A percentile compares a stretch with the other conserved stretches of the same genome.
These are phyloP conservation scores for Rhizopogon vinicolor DNA, from an alignment of 768 basidiomycete genomes.

Conservation along the genomic window DNA sequence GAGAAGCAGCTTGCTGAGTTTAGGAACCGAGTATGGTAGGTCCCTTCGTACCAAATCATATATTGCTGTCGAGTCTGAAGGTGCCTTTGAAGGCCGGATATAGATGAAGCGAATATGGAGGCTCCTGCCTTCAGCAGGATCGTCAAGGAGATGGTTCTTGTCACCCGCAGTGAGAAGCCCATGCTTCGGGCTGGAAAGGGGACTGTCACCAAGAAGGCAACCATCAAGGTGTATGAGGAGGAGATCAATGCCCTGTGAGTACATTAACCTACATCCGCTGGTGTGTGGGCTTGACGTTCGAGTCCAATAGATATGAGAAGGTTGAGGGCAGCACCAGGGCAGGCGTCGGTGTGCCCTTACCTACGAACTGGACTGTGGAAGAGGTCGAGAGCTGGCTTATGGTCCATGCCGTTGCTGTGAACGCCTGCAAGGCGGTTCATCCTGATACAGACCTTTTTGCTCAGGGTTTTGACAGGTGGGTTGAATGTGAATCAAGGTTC, in stretches of 20 bases:
- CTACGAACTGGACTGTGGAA: conserved; percentile 17
- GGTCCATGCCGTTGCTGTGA: conserved; percentile 17
- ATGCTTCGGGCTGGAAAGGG: conserved; percentile 42
- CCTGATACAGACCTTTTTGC: conserved; percentile 21
- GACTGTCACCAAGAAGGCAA: conserved; percentile 37
- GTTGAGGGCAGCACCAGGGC: conserved; percentile 22
- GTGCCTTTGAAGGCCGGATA: conserved; percentile 23
- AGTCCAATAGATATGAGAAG: conserved; percentile 21
- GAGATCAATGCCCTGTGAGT: conserved; percentile 45
- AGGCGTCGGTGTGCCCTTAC: conserved; percentile 16
- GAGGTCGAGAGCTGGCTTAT: conserved; percentile 22
- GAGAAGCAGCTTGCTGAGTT: conserved; percentile 22
- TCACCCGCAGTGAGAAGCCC: conserved; percentile 37
- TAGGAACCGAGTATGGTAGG: conserved; percentile 35
- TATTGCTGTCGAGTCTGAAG: not conserved
- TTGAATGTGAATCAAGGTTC: not conserved
- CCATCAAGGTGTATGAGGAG: conserved; percentile 33
- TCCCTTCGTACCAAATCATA: not conserved
- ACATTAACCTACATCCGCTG: not conserved
- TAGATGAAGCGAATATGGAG: conserved; percentile 38
- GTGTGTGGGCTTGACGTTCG: not conserved
- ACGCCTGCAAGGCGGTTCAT: conserved; percentile 1
- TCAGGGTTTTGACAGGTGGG: conserved; percentile 35
- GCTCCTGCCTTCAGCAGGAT: conserved; percentile 39
- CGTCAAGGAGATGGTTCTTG: conserved; percentile 49